Percentiles rank a stretch among this genome's conserved stretches.
phyloP scores from a whole-genome alignment of 352 stramenopile genomes.

The Phytophthora sansomeana region DNA sequence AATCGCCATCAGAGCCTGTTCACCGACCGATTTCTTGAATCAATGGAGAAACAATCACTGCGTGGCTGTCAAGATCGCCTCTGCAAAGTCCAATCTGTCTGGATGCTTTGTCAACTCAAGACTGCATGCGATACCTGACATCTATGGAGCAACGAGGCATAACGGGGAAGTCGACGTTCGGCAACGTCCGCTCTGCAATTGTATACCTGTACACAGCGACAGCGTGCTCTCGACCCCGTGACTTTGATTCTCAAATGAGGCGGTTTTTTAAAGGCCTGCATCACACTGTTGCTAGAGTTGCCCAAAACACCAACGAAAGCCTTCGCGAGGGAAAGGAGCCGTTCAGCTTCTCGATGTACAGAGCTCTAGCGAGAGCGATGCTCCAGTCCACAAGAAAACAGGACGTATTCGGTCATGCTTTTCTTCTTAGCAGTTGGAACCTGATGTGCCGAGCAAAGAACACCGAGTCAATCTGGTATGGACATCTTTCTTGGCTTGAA shows the following conservation, averaged over 20 bases:
- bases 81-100: background rate
- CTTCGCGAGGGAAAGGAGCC: conserved; percentile 21
- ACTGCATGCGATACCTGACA: background rate
- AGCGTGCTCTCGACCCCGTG: background rate
- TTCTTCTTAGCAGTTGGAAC: conserved; percentile 19
- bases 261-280: conserved; percentile 17
- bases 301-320: too few species aligned
- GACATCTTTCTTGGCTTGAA: too few species aligned
- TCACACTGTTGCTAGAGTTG: too few species aligned
- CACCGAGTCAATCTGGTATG: too few species aligned
- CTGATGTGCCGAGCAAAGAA: too few species aligned
- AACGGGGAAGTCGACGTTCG: conserved; percentile 4
- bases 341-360: conserved; percentile 21
- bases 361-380: conserved; percentile 3
- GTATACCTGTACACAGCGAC: conserved; percentile 1
- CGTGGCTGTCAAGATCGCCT: too few species aligned
- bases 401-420: conserved; percentile 12
- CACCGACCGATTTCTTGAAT: too few species aligned
- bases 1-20: too few species aligned
- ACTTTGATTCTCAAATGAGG: background rate
- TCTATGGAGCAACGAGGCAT: conserved; percentile 7
- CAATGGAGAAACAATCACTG: too few species aligned
- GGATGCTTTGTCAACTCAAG: background rate
- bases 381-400: conserved; percentile 1
- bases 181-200: conserved; percentile 3